These are phyloP conservation scores for Geranium brycei DNA, from an alignment of 345 rosid species.

Conservation along the genomic window DNA sequence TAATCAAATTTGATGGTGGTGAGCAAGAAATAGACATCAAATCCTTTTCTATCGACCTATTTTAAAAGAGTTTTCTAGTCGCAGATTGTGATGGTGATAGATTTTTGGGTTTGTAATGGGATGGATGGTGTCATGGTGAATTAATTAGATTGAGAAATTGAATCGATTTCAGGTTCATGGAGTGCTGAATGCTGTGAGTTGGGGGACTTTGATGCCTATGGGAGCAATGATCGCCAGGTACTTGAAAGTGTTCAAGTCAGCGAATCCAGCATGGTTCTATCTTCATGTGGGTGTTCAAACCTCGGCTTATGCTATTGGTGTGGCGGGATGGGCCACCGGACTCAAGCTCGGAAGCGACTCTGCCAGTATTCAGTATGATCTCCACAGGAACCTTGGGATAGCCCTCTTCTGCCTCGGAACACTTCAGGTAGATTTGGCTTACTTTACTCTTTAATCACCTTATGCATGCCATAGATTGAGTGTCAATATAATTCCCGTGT, in stretches of 20 bases:
- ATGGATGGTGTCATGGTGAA: not conserved
- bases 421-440: slow-evolving; percentile 42
- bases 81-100: no score
- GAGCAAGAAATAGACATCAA: no score
- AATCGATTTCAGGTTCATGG: slow-evolving; percentile 55
- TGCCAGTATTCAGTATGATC: slow-evolving; percentile 3
- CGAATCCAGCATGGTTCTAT: slow-evolving; percentile 84
- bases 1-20: no score
- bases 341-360: slow-evolving; percentile 39
- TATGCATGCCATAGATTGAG: no score
- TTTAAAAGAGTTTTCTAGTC: no score
- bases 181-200: slow-evolving; percentile 64
- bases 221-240: slow-evolving; percentile 77
- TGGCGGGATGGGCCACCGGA: slow-evolving; percentile 84
- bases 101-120: no score
- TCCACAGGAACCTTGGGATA: slow-evolving; percentile 65
- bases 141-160: not conserved
- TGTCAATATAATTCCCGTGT: no score
- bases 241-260: slow-evolving; percentile 60
- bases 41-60: no score
- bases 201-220: slow-evolving; percentile 72
- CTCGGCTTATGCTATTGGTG: slow-evolving; percentile 62
- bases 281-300: slow-evolving; percentile 61
- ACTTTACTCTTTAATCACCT: no score
- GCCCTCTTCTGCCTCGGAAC: slow-evolving; percentile 55